A percentile compares a stretch with the other conserved stretches of the same genome.
Evolutionary conservation across 225 moss, liverwort and hornwort genomes (phyloP).

Genomic region (Polytrichum commune): DNA sequence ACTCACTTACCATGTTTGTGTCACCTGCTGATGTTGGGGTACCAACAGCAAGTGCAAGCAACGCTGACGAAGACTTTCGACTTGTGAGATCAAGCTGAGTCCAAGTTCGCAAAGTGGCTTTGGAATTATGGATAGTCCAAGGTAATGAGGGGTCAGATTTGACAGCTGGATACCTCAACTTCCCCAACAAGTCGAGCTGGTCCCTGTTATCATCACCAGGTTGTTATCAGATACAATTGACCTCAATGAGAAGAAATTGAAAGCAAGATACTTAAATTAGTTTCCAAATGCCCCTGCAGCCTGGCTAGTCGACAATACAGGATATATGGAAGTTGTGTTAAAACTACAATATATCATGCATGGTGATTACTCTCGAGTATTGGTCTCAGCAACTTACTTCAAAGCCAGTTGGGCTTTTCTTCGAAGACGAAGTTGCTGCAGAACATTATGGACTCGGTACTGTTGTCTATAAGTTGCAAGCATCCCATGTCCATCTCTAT

Average conservation of each 20-base stretch:
- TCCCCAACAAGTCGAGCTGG: conserved; percentile 80
- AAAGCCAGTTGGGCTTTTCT: conserved; percentile 80
- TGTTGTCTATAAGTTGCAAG: conserved; percentile 61
- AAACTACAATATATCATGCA: too few species aligned
- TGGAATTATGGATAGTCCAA: conserved; percentile 62
- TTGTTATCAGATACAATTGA: conserved; percentile 18
- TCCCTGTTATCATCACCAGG: conserved; percentile 55
- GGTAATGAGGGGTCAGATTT: conserved; percentile 51
- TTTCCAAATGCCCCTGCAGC: too few species aligned
- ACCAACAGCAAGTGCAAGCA: conserved; percentile 36
- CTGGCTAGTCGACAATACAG: too few species aligned
- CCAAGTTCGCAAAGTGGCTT: conserved; percentile 74
- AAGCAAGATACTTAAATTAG: too few species aligned
- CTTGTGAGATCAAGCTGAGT: conserved; percentile 57
- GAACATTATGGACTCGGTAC: conserved; percentile 70
- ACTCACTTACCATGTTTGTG: background rate
- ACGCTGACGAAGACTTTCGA: conserved; percentile 41
- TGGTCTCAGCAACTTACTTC: conserved; percentile 61
- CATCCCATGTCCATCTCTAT: conserved; percentile 36
- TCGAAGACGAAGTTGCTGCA: conserved; percentile 81
- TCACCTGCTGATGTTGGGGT: conserved; percentile 23
- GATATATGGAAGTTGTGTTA: too few species aligned
- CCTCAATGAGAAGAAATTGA: background rate
- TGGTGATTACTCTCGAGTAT: too few species aligned
- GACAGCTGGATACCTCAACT: conserved; percentile 68